Evolutionary conservation across 495 filamentous ascomycete species (phyloP), one percentile per base, ranked within the genome.

Genomic region (Cercophora sp.): DNA sequence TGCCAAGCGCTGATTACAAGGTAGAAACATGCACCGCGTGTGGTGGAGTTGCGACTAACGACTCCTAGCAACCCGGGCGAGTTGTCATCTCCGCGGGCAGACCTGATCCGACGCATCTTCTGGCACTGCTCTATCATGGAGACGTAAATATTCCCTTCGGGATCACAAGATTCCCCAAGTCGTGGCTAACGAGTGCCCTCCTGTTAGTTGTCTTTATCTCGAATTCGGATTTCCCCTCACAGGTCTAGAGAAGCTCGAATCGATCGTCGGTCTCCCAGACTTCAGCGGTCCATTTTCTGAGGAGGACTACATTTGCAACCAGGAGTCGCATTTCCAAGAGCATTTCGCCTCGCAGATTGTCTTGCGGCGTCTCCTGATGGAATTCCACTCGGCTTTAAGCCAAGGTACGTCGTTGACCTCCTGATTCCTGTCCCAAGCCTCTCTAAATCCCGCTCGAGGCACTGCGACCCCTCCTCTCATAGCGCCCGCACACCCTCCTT

Each of bases 121-220:
- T 84, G 81, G 81, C 75, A 78, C 52, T 83, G 80, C 55, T 70
- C 74, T 8, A 71, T 82, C 26, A 77, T 80, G 65, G 80, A 84
- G 56, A 80, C 78, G 77, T 81, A 72, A 26, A 60, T 24, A 25
- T 8, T 24, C 23, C 13, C 3, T 15, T 20, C 31, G 18, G 4
- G 10, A 24, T 32, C 1, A 16, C 27, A 45, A 2, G 8, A 13
- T n/a, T 9, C 35, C n/a, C 53, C 59, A 27, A 55, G 48, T 0
- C 13, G 32, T 27, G 24, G 11, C 43, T 18, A 15, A 25, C 11
- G n/a, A n/a, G n/a, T 9, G 20, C 11, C 26, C 1, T 2, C 9
- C 16, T 40, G 44, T 22, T 22, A 80, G 77, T 15, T 71, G 69
- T 23, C 63, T 81, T 5, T 70, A 80, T 34, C 65, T 83, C 25